phyloP scores from a whole-genome alignment of 1,139 yeast species.

The Pichia sp. region DNA sequence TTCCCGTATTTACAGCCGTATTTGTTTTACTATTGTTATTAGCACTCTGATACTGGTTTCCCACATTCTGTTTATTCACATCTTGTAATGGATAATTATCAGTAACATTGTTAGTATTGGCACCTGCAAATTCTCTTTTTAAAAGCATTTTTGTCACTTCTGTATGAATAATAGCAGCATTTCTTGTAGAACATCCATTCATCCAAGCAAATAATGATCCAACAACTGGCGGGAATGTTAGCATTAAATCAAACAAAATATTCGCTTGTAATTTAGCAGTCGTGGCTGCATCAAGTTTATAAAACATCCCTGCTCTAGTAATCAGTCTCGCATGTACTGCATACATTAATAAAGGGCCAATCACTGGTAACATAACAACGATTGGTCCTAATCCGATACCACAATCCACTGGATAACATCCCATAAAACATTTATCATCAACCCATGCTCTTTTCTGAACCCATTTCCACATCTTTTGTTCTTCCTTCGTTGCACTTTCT shows the following conservation, averaged over 20 bases:
- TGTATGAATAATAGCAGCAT: constrained; percentile 69
- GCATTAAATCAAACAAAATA: constrained; percentile 62
- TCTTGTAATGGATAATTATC: neutral
- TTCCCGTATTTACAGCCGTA: too few relatives aligned
- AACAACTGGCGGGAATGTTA: constrained; percentile 71
- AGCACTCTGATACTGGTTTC: too few relatives aligned
- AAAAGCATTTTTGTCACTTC: constrained; percentile 37
- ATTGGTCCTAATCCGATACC: constrained; percentile 75
- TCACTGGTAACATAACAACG: constrained; percentile 60
- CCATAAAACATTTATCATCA: constrained; percentile 75
- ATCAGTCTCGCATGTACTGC: constrained; percentile 65
- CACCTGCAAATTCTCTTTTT: constrained; percentile 24
- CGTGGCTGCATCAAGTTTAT: constrained; percentile 53
- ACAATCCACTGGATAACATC: constrained; percentile 72
- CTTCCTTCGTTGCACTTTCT: constrained; percentile 50
- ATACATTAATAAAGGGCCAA: constrained; percentile 81
- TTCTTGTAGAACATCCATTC: constrained; percentile 82
- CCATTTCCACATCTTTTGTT: constrained; percentile 61
- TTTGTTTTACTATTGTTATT: too few relatives aligned
- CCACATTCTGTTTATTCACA: constrained; percentile 1
- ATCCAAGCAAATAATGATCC: constrained; percentile 77
- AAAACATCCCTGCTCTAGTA: constrained; percentile 47
- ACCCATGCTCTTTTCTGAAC: constrained; percentile 78
- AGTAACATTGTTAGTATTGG: neutral
- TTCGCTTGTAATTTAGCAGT: constrained; percentile 69